Evolutionary conservation across 352 stramenopile species (phyloP), one percentile per base, ranked within the genome.

Genomic region (Pythium vanterpoolii): DNA sequence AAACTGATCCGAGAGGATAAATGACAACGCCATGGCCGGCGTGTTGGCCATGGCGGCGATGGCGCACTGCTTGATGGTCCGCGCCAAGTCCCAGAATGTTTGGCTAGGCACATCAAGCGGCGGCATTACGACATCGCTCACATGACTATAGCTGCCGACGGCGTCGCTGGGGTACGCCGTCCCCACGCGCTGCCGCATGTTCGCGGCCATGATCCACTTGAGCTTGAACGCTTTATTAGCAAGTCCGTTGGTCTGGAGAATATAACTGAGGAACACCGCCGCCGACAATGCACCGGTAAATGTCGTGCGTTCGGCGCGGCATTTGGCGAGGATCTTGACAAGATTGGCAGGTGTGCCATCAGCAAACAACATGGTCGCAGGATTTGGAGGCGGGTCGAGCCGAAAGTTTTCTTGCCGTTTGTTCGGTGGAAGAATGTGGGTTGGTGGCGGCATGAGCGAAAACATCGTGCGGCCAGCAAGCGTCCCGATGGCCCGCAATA

Each of bases 51-150:
- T 21, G 18, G 38, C 31, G 1, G 38, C 49, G 3, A 40, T 5
- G 18, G 74, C 43, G 2, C 76, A 62, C 30, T 73, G 60, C 47
- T 72, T 82, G 14, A 66, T 59, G 2, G 24, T 60, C 14, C 71
- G 71, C 9, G 76, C 73, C n/a, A 86, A 52, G 43, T 77, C 69
- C 73, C 73, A 83, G 61, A 86, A 81, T 33, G 31, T 31, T 4
- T 62, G 57, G 0, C 23, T 68, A 11, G 71, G 30, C 21, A 61
- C 54, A 19, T 54, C 39, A 2, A 54, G 24, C 5, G 54, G 33
- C n/a, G 53, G 42, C 21, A 46, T 23, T 5, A 21, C 21, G 5
- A 61, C 36, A 0, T 54, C 30, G 23, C 21, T 43, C 31, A 30
- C 64, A 4, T 61, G 69, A 28, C 64, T 72, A 58, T 70, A 84